Evolutionary conservation across 495 filamentous ascomycete genomes (phyloP).

Genomic region (Daldinia bambusicola): DNA sequence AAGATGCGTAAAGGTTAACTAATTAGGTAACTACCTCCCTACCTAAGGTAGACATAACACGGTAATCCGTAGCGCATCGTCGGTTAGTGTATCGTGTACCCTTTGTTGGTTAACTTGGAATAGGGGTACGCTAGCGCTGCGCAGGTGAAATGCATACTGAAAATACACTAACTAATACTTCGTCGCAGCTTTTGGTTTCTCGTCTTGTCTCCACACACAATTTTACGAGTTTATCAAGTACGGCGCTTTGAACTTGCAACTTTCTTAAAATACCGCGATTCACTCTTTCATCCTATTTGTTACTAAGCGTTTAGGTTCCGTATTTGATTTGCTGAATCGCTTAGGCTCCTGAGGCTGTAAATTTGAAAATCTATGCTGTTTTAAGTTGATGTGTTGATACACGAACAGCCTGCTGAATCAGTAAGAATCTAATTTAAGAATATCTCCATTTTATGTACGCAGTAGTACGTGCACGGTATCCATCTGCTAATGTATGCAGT

Average conservation of each 20-base stretch:
- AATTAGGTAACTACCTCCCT: no score
- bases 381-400: slow-evolving; percentile 5
- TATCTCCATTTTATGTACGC: no score
- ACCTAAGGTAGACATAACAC: background rate
- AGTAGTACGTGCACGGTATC: no score
- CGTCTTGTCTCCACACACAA: no score
- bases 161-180: no score
- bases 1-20: slow-evolving; percentile 16
- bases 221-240: background rate
- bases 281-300: background rate
- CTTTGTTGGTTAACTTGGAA: background rate
- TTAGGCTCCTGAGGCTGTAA: background rate
- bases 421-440: slow-evolving; percentile 38
- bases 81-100: no score
- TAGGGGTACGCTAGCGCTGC: background rate
- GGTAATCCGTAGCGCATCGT: background rate
- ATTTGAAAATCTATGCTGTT: background rate
- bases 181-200: no score
- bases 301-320: background rate
- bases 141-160: background rate
- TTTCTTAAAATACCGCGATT: background rate
- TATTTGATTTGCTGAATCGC: slow-evolving; percentile 1
- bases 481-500: background rate
- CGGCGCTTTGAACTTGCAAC: background rate
- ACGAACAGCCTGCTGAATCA: slow-evolving; percentile 17